Evolutionary conservation across 768 basidiomycete species (phyloP).

Genomic region (Mycena alexandri): DNA sequence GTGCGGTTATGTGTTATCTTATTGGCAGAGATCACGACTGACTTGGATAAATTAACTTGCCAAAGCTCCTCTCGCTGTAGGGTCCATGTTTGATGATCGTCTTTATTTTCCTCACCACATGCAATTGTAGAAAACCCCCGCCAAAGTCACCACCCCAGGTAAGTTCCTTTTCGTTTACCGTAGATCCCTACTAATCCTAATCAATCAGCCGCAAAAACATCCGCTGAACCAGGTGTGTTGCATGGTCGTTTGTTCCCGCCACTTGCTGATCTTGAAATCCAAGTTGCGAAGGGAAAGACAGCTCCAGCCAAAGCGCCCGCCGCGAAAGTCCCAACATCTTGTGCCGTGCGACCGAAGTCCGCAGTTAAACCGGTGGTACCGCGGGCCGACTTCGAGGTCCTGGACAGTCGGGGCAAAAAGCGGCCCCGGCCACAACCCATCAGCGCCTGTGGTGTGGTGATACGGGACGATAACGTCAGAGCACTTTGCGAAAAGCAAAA

Average conservation of each 20-base stretch:
- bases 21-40: conserved; percentile 4
- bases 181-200: neutral
- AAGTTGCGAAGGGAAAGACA: conserved; percentile 5
- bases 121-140: conserved; percentile 7
- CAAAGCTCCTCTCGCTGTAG: neutral
- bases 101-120: neutral
- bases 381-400: neutral
- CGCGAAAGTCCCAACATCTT: conserved; percentile 1
- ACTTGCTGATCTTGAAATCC: neutral
- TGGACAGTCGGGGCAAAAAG: neutral
- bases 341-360: conserved; percentile 1
- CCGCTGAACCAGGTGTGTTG: conserved; percentile 1
- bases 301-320: conserved; percentile 5
- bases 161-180: conserved; percentile 2
- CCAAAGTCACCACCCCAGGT: neutral
- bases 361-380: neutral
- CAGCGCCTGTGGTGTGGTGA: neutral
- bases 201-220: conserved; percentile 1
- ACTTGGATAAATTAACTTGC: conserved; percentile 4
- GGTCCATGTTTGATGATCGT: neutral
- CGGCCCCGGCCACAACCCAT: neutral
- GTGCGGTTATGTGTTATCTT: neutral
- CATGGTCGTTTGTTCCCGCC: neutral
- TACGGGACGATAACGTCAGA: neutral
- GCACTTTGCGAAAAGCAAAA: neutral